These are phyloP conservation scores for Fusarium sublunatum DNA, from an alignment of 2,329 filamentous ascomycete species.

Conservation along the genomic window DNA sequence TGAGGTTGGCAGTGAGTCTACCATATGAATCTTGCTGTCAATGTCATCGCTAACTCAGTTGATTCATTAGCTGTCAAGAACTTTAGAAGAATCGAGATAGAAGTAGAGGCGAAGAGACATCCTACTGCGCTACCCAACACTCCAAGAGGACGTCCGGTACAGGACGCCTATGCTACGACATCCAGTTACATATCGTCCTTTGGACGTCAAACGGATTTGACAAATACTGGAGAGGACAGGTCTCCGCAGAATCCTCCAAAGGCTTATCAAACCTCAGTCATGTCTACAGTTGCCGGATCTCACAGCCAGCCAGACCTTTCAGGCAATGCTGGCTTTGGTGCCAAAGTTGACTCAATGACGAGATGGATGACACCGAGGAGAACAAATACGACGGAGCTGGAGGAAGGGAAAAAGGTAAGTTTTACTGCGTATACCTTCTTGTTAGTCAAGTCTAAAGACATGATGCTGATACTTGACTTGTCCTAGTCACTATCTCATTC, in stretches of 20 bases:
- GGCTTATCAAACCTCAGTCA: background rate
- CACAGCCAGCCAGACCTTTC: constrained; percentile 23
- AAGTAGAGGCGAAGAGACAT: constrained; percentile 11
- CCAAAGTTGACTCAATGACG: constrained; percentile 14
- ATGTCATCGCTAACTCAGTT: background rate
- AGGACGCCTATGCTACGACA: background rate
- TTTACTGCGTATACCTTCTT: background rate
- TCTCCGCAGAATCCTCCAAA: background rate
- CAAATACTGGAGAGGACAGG: background rate
- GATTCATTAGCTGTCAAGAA: constrained; percentile 15
- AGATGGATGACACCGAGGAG: constrained; percentile 11
- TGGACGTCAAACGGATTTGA: background rate
- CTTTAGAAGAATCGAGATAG: constrained; percentile 15
- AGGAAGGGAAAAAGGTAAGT: constrained; percentile 12
- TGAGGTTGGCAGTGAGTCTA: constrained; percentile 29
- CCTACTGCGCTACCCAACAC: constrained; percentile 1
- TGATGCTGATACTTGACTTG: background rate
- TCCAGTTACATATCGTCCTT: background rate
- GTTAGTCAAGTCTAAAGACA: background rate
- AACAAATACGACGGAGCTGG: constrained; percentile 11
- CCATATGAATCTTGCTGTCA: background rate
- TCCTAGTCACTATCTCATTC: background rate
- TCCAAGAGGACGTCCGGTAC: background rate
- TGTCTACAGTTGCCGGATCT: constrained; percentile 12
- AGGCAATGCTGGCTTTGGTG: constrained; percentile 11